phyloP scores from a whole-genome alignment of 106 monocot species.

The Acanthochlamys bracteata region DNA sequence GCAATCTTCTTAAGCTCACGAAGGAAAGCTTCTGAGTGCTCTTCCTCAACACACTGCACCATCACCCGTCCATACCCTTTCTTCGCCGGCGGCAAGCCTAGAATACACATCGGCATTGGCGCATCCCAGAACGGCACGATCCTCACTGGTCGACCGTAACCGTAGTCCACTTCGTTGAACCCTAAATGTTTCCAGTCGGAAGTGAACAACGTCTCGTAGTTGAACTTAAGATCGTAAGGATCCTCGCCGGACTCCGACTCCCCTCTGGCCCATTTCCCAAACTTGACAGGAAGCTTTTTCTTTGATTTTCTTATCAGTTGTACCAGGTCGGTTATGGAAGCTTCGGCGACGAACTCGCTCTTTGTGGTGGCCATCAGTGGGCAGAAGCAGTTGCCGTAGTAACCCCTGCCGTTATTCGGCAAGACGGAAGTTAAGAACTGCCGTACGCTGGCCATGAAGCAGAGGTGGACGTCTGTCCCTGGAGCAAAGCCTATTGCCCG shows the following conservation, averaged over 20 bases:
- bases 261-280: constrained; percentile 28
- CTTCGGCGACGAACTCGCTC: constrained; percentile 9
- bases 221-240: constrained; percentile 32
- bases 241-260: constrained; percentile 16
- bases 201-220: constrained; percentile 29
- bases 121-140: constrained; percentile 41
- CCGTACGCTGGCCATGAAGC: constrained; percentile 28
- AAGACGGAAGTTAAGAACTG: constrained; percentile 5
- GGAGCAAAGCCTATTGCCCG: constrained; percentile 18
- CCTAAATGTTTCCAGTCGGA: constrained; percentile 56
- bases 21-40: neutral
- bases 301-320: constrained; percentile 44
- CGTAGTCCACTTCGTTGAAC: constrained; percentile 47
- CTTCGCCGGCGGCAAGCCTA: constrained; percentile 21
- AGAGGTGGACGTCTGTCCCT: constrained; percentile 14
- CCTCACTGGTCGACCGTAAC: constrained; percentile 45
- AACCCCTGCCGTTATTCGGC: constrained; percentile 10
- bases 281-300: constrained; percentile 26
- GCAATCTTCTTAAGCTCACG: neutral
- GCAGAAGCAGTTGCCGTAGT: constrained; percentile 58
- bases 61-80: constrained; percentile 22
- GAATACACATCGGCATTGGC: constrained; percentile 27
- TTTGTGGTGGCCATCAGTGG: constrained; percentile 24
- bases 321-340: constrained; percentile 28
- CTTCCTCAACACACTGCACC: constrained; percentile 29